Conservation (phyloP, 192 early-diverging fungal species). For the Coemansia javaensis region DNA sequence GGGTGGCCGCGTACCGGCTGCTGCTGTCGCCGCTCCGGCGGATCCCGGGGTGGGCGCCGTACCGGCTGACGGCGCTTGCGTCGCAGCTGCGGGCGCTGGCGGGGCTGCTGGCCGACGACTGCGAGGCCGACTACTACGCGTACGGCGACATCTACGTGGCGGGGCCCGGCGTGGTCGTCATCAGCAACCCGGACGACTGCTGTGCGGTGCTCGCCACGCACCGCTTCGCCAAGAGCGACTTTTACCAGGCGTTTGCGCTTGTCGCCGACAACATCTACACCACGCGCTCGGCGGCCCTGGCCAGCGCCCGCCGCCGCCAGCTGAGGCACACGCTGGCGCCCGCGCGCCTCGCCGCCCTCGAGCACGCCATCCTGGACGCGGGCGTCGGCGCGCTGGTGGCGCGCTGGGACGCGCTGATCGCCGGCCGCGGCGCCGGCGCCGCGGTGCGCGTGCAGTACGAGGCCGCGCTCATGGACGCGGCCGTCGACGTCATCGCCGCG, state of each 20-base stretch:
- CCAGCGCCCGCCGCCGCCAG: slow-evolving; percentile 9
- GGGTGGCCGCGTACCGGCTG: slow-evolving; percentile 16
- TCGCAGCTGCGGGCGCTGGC: slow-evolving; percentile 1
- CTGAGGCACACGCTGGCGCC: slow-evolving; percentile 5
- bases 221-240: slow-evolving; percentile 13
- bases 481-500: slow-evolving; percentile 20
- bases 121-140: slow-evolving; percentile 12
- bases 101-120: slow-evolving; percentile 10
- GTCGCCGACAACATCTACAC: slow-evolving; percentile 13
- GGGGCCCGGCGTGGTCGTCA: slow-evolving; percentile 11
- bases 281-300: slow-evolving; percentile 10
- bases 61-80: slow-evolving; percentile 2
- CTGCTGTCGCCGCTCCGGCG: slow-evolving; percentile 17
- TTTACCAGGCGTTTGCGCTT: slow-evolving; percentile 14
- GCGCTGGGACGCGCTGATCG: slow-evolving; percentile 9
- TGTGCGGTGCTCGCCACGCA: slow-evolving; percentile 9
- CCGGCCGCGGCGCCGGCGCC: too few species aligned
- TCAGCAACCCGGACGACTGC: slow-evolving; percentile 20
- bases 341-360: too few species aligned
- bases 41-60: slow-evolving; percentile 9
- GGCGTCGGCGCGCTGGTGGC: slow-evolving; percentile 2
- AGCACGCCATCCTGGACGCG: slow-evolving; percentile 13
- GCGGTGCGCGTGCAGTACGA: too few species aligned
- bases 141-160: slow-evolving; percentile 31
- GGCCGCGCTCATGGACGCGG: slow-evolving; percentile 7